Conservation (phyloP, 257 asterid species). For the Capsicum baccatum region DNA sequence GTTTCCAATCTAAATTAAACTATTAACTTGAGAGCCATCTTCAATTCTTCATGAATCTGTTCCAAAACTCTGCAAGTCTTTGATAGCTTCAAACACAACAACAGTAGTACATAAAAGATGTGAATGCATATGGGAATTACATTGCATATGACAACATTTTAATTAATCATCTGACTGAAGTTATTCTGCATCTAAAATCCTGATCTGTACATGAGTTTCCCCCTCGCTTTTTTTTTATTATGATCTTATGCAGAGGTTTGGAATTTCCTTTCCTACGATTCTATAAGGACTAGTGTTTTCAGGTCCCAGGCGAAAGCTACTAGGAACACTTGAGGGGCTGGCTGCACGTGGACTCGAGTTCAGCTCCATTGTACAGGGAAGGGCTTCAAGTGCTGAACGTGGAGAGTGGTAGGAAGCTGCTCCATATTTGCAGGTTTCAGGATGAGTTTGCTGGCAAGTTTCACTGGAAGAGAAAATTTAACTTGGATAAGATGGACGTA, state of each 20-base stretch:
- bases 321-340: constrained; percentile 43
- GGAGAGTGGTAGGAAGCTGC: constrained; percentile 56
- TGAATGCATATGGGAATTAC: neutral
- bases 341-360: constrained; percentile 36
- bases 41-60: neutral
- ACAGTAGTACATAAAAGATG: neutral
- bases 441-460: constrained; percentile 44
- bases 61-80: neutral
- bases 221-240: neutral
- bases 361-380: constrained; percentile 49
- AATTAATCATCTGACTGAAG: constrained; percentile 9
- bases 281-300: constrained; percentile 30
- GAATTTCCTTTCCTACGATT: constrained; percentile 46
- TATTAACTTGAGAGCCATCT: neutral
- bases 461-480: constrained; percentile 43
- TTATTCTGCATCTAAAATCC: neutral
- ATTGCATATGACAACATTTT: neutral
- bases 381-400: constrained; percentile 57
- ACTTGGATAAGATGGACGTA: neutral
- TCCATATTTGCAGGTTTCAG: constrained; percentile 43
- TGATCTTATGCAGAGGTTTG: constrained; percentile 27
- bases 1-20: neutral
- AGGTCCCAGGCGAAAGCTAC: constrained; percentile 36
- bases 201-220: neutral
- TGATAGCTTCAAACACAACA: neutral